Evolutionary conservation across 2,329 filamentous ascomycete genomes (phyloP).

Genomic region (Fusarium odoratissimum): DNA sequence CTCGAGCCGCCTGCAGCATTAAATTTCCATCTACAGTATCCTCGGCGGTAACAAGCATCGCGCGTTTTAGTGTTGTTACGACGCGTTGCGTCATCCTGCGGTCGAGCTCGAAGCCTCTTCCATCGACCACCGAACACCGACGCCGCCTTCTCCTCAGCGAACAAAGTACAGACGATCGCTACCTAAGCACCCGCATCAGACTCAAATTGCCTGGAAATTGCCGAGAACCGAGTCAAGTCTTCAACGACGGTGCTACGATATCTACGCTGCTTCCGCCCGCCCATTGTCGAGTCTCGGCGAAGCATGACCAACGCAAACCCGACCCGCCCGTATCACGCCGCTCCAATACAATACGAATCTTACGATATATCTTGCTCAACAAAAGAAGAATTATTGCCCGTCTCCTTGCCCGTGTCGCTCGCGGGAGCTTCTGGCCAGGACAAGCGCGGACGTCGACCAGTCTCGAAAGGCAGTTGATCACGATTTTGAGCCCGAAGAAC

Average conservation of each 20-base stretch:
- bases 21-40: accelerated
- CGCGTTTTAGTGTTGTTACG: too few species aligned
- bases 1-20: neutral
- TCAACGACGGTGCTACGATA: neutral
- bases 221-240: neutral
- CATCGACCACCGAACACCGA: neutral
- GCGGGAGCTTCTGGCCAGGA: neutral
- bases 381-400: accelerated
- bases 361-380: accelerated
- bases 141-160: neutral
- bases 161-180: too few species aligned
- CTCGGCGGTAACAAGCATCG: accelerated
- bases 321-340: neutral
- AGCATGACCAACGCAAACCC: neutral
- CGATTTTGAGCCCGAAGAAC: neutral
- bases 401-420: neutral
- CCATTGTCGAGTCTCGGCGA: neutral
- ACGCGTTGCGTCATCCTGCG: neutral
- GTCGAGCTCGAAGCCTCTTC: neutral
- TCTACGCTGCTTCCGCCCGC: neutral
- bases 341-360: neutral
- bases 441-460: neutral
- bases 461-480: neutral
- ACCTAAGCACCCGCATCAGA: neutral
- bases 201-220: too few species aligned